A percentile compares a stretch with the other conserved stretches of the same genome.
Conservation (phyloP, 768 basidiomycete species). For the Lenzites betulinus region DNA sequence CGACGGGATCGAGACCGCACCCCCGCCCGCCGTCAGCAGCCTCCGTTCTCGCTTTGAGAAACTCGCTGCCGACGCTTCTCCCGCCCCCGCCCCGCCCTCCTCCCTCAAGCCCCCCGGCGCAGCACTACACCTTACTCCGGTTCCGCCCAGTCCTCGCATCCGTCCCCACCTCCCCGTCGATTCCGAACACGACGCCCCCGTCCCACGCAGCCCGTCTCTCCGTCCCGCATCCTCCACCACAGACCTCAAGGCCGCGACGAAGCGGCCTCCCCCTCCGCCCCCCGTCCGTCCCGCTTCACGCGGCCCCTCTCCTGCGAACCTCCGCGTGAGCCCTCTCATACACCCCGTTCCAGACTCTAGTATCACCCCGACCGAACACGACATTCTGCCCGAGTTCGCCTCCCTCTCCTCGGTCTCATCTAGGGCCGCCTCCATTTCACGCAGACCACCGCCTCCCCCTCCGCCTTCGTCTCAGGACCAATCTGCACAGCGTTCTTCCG, state of each 20-base stretch:
- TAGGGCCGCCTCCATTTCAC: conserved; percentile 4
- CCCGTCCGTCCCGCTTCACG: conserved; percentile 47
- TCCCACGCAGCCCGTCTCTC: conserved; percentile 36
- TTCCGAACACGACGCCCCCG: conserved; percentile 27
- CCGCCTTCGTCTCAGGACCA: conserved; percentile 15
- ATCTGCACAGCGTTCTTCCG: conserved; percentile 5
- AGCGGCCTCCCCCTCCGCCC: conserved; percentile 58
- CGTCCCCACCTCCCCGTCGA: conserved; percentile 43
- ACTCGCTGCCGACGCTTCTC: conserved; percentile 48
- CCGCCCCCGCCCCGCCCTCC: conserved; percentile 7
- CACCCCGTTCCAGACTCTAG: conserved; percentile 46
- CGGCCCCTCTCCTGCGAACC: conserved; percentile 40
- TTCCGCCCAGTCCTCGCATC: conserved; percentile 34
- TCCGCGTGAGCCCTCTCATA: conserved; percentile 50
- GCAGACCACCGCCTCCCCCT: conserved; percentile 26
- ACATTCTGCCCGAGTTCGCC: not conserved
- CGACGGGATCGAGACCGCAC: conserved; percentile 50
- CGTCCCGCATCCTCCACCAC: conserved; percentile 55
- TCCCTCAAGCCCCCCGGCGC: conserved; percentile 15
- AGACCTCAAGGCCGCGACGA: conserved; percentile 45
- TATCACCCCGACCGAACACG: conserved; percentile 8
- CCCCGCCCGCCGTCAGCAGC: conserved; percentile 66
- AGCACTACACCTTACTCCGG: conserved; percentile 21
- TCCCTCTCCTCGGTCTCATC: conserved; percentile 3
- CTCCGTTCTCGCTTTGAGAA: conserved; percentile 73